Base-by-base conservation (phyloP, 1,284 basidiomycete genomes). In the Termitomyces sp. region DNA sequence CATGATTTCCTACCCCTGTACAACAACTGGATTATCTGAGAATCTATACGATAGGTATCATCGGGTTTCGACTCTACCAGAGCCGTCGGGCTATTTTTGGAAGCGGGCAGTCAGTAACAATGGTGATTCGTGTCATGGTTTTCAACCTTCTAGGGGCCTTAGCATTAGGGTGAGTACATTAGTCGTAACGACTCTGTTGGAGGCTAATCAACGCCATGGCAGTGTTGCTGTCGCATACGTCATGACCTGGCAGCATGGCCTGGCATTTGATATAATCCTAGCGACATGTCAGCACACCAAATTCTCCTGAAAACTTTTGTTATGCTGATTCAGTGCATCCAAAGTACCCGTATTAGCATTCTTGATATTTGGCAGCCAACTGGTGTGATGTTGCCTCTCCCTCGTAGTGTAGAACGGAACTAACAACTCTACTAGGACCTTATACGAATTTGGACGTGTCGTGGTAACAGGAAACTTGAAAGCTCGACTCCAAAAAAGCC, bases 321-420 rank as follows among this genome's bases (percentile, higher is more conserved):
- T 6, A 15, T 19, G 5, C 12, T 34, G 39, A 54, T 19, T 46
- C 4, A 31, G 26, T 31, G 30, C 36, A 13, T 33, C 12, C 19
- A 17, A 40, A 70, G 68, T 70, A 21, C 68, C 68, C 31, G 54
- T 68, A 5, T 45, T 68, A 8, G 65, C 64, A 3, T 53, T 66
- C 24, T 36, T 67, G 47, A 64, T 69, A 19, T 69, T 70, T 56
- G 67, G 65, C 13, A 66, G 62, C 5, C 68, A 70, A 55, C 54
- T 59, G 58, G 69, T 68, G 10, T 44, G 60, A 56, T 19, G 21
- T 51, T 12, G 2, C 1, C 19, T 30, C 19, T 33, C 15, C 4
- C 21, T 48, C 13, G 1, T 50, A 28, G 31, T n/a, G n/a, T 17
- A 8, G 26, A 41, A 10, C 15, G 36, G 38, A 44, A 40, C 45